Conservation (phyloP, 331 rosid genomes). For the Quercus phellos region DNA sequence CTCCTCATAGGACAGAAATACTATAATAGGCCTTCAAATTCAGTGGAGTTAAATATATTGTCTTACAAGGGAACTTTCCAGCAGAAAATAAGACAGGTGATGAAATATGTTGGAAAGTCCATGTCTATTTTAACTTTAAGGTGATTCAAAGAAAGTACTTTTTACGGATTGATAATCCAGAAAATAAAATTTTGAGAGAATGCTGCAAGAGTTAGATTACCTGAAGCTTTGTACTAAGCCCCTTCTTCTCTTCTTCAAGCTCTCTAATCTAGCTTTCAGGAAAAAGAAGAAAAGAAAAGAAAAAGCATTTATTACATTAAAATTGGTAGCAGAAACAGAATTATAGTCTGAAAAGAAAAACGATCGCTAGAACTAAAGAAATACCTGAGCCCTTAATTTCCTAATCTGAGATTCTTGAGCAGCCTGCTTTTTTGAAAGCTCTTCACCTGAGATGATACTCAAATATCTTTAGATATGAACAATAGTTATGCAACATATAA, state of each 20-base stretch:
- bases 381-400: conserved; percentile 92
- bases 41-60: neutral
- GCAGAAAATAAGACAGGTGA: neutral
- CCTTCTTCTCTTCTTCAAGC: conserved; percentile 99
- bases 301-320: neutral
- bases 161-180: conserved; percentile 1
- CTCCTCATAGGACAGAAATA: neutral
- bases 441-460: conserved; percentile 69
- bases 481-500: neutral
- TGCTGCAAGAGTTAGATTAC: conserved; percentile 40
- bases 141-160: neutral
- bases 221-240: conserved; percentile 84
- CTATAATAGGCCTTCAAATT: neutral
- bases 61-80: neutral
- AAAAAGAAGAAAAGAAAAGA: conserved; percentile 21
- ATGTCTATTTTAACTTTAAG: neutral
- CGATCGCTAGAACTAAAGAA: conserved; percentile 9
- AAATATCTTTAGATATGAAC: neutral
- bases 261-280: conserved; percentile 92
- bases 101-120: neutral
- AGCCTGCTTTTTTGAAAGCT: conserved; percentile 98
- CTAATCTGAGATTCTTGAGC: conserved; percentile 88
- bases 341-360: conserved; percentile 20
- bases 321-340: conserved; percentile 18
- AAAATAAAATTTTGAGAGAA: neutral